Evolutionary conservation across 1,139 yeast genomes (phyloP), one percentile per base, ranked within the genome.

Genomic region (Meyerozyma sp.): DNA sequence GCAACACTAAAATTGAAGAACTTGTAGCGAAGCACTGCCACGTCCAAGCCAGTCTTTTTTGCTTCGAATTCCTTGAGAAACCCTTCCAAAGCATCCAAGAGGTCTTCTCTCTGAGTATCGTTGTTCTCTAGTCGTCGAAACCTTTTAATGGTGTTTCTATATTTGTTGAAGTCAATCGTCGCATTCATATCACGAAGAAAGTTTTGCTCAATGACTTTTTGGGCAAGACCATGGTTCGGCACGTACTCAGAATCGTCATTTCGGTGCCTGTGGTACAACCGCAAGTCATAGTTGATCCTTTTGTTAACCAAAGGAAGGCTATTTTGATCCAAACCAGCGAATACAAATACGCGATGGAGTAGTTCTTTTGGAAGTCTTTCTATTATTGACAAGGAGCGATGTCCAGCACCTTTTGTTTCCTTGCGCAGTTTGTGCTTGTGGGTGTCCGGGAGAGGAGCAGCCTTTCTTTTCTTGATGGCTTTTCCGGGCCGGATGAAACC

Each of bases 341-440:
- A 47, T 6, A 65, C 50, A 47, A 67, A 72, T 18, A 73, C 65
- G 29, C 55, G 51, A 14, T 50, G 48, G 10, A 71, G 41, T 1
- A 72, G 44, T 40, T 70, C 74, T 5, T 49, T 42, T 1, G 78
- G 77, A 14, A 72, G 52, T 16, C 53, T 46, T 40, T 54, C 55
- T 16, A 55, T 42, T 32, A 46, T 51, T 20, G 50, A 47, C 21
- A 23, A 18, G 14, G 14, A n/a, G 6, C 16, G 8, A 14, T 23
- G 37, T 10, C 20, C 26, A 25, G 25, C 21, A 25, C 16, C 29
- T 16, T 44, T 44, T 23, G 43, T 36, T 8, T 53, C 21, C 39
- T 38, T 43, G 42, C 28, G 16, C 25, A 18, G 6, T 16, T 8
- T 11, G 10, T 16, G 18, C 16, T 30, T 40, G 13, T 7, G 21